Evolutionary conservation across 148 eudicot genomes (phyloP), one percentile per base, ranked within the genome.

Genomic region (Vaccinium darrowii): DNA sequence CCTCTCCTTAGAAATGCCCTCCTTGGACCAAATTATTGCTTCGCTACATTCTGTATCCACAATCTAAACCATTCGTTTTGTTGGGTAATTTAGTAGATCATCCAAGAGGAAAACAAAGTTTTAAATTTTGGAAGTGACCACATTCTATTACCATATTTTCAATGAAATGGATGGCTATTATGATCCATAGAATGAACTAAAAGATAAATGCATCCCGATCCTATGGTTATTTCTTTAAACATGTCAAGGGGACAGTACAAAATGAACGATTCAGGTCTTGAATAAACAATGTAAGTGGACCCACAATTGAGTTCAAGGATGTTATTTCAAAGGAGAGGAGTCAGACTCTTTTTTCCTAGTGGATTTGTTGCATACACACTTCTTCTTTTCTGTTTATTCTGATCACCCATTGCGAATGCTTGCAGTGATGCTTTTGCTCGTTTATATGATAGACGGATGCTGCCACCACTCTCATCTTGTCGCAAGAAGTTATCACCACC

Each of bases 371-470:
- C 49, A 11, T 47, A 14, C 3, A 13, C 47, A 43, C 47, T 79
- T 5, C 15, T 52, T 57, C 27, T 16, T 23, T 65, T 19, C 15
- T 81, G 43, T 21, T 74, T 53, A 79, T 85, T 58, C 88, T 90
- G 86, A 84, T 84, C 63, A 73, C 13, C 39, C 23, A 11, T 77
- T 52, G 51, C 53, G 8, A 78, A 89, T 89, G 43, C 80, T 82
- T 87, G 91, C 95, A 97, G 99, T 90, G 99, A 97, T 88, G 92
- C 98, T 62, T 97, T 95, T 93, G 98, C 98, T 83, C 98, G 99
- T 79, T 83, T 97, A 84, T 97, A 97, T 86, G 99, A 97, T 93
- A 93, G 99, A 91, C 88, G 99, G 86, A 97, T 97, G 99, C 90
- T 97, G 87, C 99, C 98, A 76, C 95, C 98, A 79, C 88, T 95